A percentile compares a stretch with the other conserved stretches of the same genome.
phyloP scores from a whole-genome alignment of 169 alveolate species.

The Plasmodium blacklocki region DNA sequence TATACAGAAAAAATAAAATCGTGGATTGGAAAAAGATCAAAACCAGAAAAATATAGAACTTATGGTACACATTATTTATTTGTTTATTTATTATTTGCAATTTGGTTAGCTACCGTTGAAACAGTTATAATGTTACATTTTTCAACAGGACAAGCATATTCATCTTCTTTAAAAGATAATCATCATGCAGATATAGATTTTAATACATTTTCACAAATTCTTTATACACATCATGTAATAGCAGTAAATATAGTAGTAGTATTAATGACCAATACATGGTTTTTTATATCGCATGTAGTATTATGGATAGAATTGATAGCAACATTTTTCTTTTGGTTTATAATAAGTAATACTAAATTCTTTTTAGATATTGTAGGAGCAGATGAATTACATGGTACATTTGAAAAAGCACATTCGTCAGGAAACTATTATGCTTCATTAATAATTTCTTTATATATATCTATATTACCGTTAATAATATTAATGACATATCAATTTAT shows the following conservation, averaged over 20 bases:
- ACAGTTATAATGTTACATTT: slow-evolving; percentile 75
- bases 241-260: slow-evolving; percentile 82
- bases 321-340: slow-evolving; percentile 77
- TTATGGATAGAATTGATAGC: slow-evolving; percentile 77
- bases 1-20: slow-evolving; percentile 38
- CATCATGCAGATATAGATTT: slow-evolving; percentile 76
- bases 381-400: slow-evolving; percentile 82
- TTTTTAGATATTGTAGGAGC: slow-evolving; percentile 81
- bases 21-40: slow-evolving; percentile 78
- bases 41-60: slow-evolving; percentile 75
- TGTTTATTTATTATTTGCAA: slow-evolving; percentile 80
- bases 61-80: slow-evolving; percentile 81
- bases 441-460: slow-evolving; percentile 64
- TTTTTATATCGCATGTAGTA: slow-evolving; percentile 69
- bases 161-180: slow-evolving; percentile 29
- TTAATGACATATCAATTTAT: slow-evolving; percentile 76
- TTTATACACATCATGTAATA: slow-evolving; percentile 80
- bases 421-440: slow-evolving; percentile 75
- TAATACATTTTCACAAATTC: slow-evolving; percentile 80
- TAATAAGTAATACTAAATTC: slow-evolving; percentile 76
- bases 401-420: slow-evolving; percentile 77
- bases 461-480: slow-evolving; percentile 79
- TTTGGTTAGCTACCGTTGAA: slow-evolving; percentile 84
- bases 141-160: slow-evolving; percentile 70
- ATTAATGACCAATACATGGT: slow-evolving; percentile 82